Evolutionary conservation across 2,329 filamentous ascomycete species (phyloP), one percentile per base, ranked within the genome.

Genomic region (Ophiognomonia clavigignenti-juglandacearum): DNA sequence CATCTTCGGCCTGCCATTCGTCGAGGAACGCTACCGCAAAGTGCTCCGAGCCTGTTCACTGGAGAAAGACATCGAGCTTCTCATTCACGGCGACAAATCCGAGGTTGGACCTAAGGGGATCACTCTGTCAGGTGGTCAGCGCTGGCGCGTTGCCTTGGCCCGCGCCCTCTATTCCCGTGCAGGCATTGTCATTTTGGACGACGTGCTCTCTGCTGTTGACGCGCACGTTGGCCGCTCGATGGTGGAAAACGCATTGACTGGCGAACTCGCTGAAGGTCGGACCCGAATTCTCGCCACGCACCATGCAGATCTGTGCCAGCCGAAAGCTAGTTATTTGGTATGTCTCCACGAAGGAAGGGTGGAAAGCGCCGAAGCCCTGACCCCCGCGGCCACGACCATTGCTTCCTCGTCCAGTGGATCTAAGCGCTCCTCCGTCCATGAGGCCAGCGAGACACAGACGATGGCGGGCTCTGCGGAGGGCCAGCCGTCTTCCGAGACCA

Each of bases 211-310:
- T 45, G 78, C 81, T 3, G 62, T 71, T 31, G 66, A 70, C 41
- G 62, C 67, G 6, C 65, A 71, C 16, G 64, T 71, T 6, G 67
- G 69, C 13, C 61, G 68, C 4, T 66, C 71, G 39, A 77, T 82
- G 9, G 77, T 65, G 10, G 57, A 80, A 49, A 59, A 70, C 38
- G 77, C 77, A 0, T 65, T 81, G 38, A 69, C 72, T 24, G 69
- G 71, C 8, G 67, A 80, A 1, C 75, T 80, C 0, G 65, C 70
- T 35, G 39, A 45, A 9, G 72, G 74, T 18, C 69, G 81, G 26
- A 85, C 82, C 0, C 82, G 80, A 0, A 80, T 86, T 37, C 69
- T 83, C 4, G 82, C 84, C 39, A 82, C 82, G 0, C 78, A 82
- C 58, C 64, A 66, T 34, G 55, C 58, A 1, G 63, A 65, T 38